Base-by-base conservation (phyloP, 768 basidiomycete species). In the Cystoderma amianthinum region DNA sequence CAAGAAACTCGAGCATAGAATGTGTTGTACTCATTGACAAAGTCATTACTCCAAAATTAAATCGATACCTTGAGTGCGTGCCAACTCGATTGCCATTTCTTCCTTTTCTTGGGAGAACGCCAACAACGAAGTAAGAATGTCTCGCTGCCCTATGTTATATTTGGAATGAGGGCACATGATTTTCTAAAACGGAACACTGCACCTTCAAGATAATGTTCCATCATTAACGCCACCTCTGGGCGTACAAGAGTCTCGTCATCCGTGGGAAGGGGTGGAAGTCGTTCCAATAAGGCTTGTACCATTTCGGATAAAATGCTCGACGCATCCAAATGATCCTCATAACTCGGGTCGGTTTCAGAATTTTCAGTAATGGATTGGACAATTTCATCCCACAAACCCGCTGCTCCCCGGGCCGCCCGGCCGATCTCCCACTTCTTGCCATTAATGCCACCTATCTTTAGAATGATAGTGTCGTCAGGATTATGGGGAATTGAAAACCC, bases 401-500 rank as follows among this genome's bases (percentile, higher is more conserved):
- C 75, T 2, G 66, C 71, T 2, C 80, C 78, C 13, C 46, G 53
- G 2, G 76, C 78, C 19, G 64, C 48, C 9, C 85, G 72, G 11
- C 82, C 80, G 9, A 85, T 64, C 42, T 82, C 76, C 76, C 84
- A 86, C 51, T 63, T 72, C 41, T 61, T 59, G 1, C 68, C 63
- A 17, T 63, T 48, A 1, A 57, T 53, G 1, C 84, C 80, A 11
- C 84, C 84, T 30, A 95, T 63, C 46, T 82, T 82, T 23, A 96
- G 73, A 1, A 85, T 68, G 50, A 94, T 84, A 1, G 85, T 87
- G 53, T 96, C 94, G 53, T 92, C 88, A 0, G 84, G 85, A 48
- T 96, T 96, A 20, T 78, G 47, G 1, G 73, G 64, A 3, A 94
- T 56, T 0, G 86, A 77, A 62, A 97, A 98, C 1, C 95, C 94